Conservation (phyloP, 75 land plant genomes). For the Cunninghamia lanceolata region DNA sequence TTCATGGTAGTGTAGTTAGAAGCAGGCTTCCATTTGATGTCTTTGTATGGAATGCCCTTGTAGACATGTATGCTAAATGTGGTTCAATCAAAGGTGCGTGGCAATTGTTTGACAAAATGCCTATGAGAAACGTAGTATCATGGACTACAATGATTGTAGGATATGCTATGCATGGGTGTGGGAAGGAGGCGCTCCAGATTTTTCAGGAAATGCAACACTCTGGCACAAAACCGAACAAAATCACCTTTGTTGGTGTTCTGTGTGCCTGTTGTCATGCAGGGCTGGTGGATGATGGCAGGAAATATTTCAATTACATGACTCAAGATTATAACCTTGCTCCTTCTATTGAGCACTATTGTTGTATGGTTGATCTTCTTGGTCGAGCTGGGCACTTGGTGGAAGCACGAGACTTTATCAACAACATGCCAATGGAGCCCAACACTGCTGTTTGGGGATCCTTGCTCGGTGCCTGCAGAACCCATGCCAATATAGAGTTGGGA, state of each 20-base stretch:
- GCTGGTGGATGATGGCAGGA: conserved; percentile 15
- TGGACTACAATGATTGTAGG: conserved; percentile 43
- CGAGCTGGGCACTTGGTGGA: conserved; percentile 16
- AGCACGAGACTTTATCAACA: conserved; percentile 9
- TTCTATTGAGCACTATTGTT: conserved; percentile 16
- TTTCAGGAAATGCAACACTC: conserved; percentile 22
- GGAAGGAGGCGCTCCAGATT: conserved; percentile 27
- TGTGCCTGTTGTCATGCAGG: conserved; percentile 30
- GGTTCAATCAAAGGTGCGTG: conserved; percentile 28
- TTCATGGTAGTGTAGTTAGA: conserved; percentile 25
- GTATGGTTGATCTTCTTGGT: conserved; percentile 26
- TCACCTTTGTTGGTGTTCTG: conserved; percentile 20
- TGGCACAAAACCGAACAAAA: conserved; percentile 14
- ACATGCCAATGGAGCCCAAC: conserved; percentile 17
- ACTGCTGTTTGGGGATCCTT: conserved; percentile 20
- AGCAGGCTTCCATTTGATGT: conserved; percentile 21
- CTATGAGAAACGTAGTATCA: conserved; percentile 20
- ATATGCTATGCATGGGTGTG: conserved; percentile 36
- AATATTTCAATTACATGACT: conserved; percentile 16
- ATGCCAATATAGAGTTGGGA: conserved; percentile 14
- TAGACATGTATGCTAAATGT: conserved; percentile 56
- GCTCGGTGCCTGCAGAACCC: conserved; percentile 22
- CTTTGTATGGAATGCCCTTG: conserved; percentile 22
- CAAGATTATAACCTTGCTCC: conserved; percentile 15
- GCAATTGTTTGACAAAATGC: conserved; percentile 28